Base-by-base conservation (phyloP, 805 yeast species). In the Yamadazyma laniorum region DNA sequence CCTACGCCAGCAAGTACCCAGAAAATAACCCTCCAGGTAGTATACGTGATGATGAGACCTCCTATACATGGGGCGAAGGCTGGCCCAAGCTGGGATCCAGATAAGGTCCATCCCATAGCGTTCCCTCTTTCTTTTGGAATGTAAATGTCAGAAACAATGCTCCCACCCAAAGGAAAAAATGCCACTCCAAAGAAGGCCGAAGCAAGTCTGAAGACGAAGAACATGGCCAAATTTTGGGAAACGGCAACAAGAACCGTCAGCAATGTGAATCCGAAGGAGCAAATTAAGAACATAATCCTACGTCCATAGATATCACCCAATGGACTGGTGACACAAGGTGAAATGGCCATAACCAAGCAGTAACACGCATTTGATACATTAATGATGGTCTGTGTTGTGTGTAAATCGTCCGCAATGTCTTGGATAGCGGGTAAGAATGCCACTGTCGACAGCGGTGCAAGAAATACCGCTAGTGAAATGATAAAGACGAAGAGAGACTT, bases 101-200 rank as follows among this genome's bases (percentile, higher is more conserved):
- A 49, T 6, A 76, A 52, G 8, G 67, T 58, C 59, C 69, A 61
- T 3, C 76, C 70, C 69, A 75, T 70, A 0, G 73, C 75, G 3
- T 52, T 57, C 2, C 80, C 81, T 49, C 82, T 55, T 44, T 72
- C 66, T 13, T 56, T 59, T 0, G 80, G 80, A 3, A 51, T 50
- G 48, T 64, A 72, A 21, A 75, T 63, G 49, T 75, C 82, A 23
- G 74, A 71, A 12, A 75, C 57, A 13, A 74, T 58, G 7, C 61
- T 57, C 3, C 76, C 77, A 6, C 79, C 80, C 22, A 75, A 62
- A 14, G 72, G 54, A 54, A 76, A 75, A 42, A 75, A 75, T 0
- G 77, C 65, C 1, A 80, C 73, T 4, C 80, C 81, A 47, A 71
- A 69, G 9, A 77, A 48, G 0, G 78, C 80, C 21, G 68, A 59